Evolutionary conservation across 129 eudicot species (phyloP).

Genomic region (Artemisia tridentata): DNA sequence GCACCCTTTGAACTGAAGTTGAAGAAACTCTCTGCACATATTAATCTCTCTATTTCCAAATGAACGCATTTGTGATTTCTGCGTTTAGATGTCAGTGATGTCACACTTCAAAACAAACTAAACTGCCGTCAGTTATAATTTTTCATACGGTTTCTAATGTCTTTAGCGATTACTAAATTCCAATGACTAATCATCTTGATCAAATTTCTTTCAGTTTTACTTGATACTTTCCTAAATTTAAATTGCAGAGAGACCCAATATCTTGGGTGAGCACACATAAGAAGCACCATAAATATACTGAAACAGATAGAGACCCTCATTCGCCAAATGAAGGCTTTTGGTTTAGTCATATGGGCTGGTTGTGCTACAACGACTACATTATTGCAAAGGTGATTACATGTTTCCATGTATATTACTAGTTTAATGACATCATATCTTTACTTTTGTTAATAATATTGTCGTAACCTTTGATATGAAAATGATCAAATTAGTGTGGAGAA

Average conservation of each 20-base stretch:
- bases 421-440: neutral
- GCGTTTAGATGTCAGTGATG: too few relatives aligned
- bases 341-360: slow-evolving; percentile 32
- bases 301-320: slow-evolving; percentile 22
- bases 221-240: neutral
- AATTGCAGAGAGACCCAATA: slow-evolving; percentile 31
- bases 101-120: too few relatives aligned
- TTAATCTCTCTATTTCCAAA: too few relatives aligned
- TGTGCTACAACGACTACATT: slow-evolving; percentile 12
- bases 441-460: neutral
- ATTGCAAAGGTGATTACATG: slow-evolving; percentile 5
- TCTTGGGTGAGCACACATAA: slow-evolving; percentile 20
- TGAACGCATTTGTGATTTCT: too few relatives aligned
- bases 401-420: neutral
- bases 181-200: too few relatives aligned
- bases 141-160: too few relatives aligned
- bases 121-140: too few relatives aligned
- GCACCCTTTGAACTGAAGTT: too few relatives aligned
- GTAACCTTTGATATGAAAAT: neutral
- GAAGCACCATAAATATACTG: slow-evolving; percentile 28
- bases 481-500: slow-evolving; percentile 39
- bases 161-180: too few relatives aligned
- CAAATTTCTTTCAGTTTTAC: neutral
- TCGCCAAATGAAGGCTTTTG: slow-evolving; percentile 22
- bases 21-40: too few relatives aligned